Base-by-base conservation (phyloP, 768 basidiomycete genomes). In the Agaricus subrufescens region DNA sequence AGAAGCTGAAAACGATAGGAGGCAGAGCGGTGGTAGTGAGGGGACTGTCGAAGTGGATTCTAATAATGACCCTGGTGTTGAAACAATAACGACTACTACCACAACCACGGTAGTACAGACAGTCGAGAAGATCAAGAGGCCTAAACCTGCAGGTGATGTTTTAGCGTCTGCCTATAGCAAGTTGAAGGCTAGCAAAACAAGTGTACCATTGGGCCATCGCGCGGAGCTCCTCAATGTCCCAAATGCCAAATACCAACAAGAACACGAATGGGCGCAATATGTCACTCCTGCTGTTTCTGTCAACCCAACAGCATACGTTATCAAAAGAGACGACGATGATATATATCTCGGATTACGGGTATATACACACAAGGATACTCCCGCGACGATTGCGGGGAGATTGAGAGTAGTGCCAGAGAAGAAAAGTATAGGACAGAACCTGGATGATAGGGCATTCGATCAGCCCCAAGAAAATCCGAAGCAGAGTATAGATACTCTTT, bases 341-440 rank as follows among this genome's bases (percentile, higher is more conserved):
- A 69, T 80, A 1, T 72, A 67, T 66, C 64, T 68, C 57, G 76
- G 65, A 37, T 67, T 67, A 63, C 72, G 70, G 65, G 76, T 74
- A 62, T 76, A 76, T 57, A 73, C 75, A 62, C 59, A 78, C 67
- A 66, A 79, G 69, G 77, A 77, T 69, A 61, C 75, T 64, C 61
- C 70, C 63, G 71, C 66, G 10, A 58, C 61, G 9, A 65, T 75
- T 9, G 63, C 65, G 27, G 71, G 71, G 3, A 66, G 61, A 60
- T 72, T 63, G 69, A 79, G 63, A 72, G 75, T 60, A 4, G 26
- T 14, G 34, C 30, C 43, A 23, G 52, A 72, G 26, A 74, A 68
- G 57, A 72, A 73, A 3, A 42, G 30, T n/a, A 37, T 29, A n/a
- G 45, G 38, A 10, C 37, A 26, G n/a, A 45, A 27, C 19, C 19